Evolutionary conservation across 2,329 filamentous ascomycete genomes (phyloP), one percentile per base, ranked within the genome.

Genomic region (Bipolaris sorokiniana): DNA sequence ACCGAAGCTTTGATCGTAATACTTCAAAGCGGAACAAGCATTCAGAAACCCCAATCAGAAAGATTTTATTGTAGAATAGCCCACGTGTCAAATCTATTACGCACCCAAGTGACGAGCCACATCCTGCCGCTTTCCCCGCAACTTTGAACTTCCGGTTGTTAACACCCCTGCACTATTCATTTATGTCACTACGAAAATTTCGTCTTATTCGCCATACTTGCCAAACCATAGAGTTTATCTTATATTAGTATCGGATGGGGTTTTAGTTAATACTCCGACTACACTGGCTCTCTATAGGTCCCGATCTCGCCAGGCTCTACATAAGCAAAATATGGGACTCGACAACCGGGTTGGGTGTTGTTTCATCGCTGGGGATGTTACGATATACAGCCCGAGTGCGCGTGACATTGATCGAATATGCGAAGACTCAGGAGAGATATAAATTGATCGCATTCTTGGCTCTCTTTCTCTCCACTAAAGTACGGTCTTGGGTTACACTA

Each of bases 91-190:
- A 28, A 10, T 59, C 53, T 63, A 63, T 34, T 13, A 49, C 52
- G 52, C 47, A 45, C 55, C 34, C 23, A 50, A n/a, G n/a, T n/a
- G 41, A 33, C n/a, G 48, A 53, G 50, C 49, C 56, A 67, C 61
- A 48, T 48, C 54, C 55, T 67, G 63, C 63, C 62, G 51, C 15
- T 60, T 57, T 51, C 41, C 54, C 48, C 56, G 49, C 56, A 64
- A 61, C 54, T 57, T 44, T 26, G 23, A 44, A 33, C 37, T 48
- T 64, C 62, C 66, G 65, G 68, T 56, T 69, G 65, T 68, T 62
- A 57, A 56, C 45, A 70, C 51, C 67, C 67, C 62, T 70, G 66
- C 56, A 47, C 41, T 45, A 23, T 58, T 69, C 67, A 70, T 70
- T 53, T 69, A 68, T 48, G 51, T 16, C 47, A 49, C 37, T 42